These are phyloP conservation scores for Catenaria anguillulae DNA, from an alignment of 371 early-diverging fungal species.

Conservation along the genomic window DNA sequence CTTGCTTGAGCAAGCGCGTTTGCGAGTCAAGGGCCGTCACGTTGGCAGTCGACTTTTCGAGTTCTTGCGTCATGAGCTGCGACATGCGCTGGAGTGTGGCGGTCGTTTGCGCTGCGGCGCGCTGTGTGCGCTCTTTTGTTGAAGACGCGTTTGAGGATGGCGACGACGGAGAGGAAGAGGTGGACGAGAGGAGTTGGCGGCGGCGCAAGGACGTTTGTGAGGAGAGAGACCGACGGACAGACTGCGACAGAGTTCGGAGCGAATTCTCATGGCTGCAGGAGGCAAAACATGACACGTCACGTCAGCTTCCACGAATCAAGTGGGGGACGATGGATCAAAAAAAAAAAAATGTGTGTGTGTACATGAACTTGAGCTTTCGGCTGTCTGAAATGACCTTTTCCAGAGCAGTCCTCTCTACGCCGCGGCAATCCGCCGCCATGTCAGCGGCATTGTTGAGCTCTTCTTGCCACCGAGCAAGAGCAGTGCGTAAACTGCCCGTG, in stretches of 20 bases:
- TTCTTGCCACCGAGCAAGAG: too few species aligned
- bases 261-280: background rate
- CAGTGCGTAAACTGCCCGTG: too few species aligned
- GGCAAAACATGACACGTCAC: too few species aligned
- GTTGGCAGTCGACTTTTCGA: conserved; percentile 49
- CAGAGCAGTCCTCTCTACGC: too few species aligned
- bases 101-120: conserved; percentile 42
- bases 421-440: too few species aligned
- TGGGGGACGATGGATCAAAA: too few species aligned
- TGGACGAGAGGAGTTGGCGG: background rate
- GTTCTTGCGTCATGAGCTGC: conserved; percentile 53
- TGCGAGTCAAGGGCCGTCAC: conserved; percentile 50
- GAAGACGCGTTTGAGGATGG: background rate
- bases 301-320: too few species aligned
- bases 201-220: background rate
- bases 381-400: too few species aligned
- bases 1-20: conserved; percentile 35
- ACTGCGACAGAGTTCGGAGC: background rate
- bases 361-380: too few species aligned
- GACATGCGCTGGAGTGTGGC: conserved; percentile 47
- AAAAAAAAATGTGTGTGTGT: too few species aligned
- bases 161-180: background rate
- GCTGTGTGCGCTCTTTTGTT: conserved; percentile 26
- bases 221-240: background rate
- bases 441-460: too few species aligned